Base-by-base conservation (phyloP, 2,329 filamentous ascomycete species). In the Colletotrichum sp. region DNA sequence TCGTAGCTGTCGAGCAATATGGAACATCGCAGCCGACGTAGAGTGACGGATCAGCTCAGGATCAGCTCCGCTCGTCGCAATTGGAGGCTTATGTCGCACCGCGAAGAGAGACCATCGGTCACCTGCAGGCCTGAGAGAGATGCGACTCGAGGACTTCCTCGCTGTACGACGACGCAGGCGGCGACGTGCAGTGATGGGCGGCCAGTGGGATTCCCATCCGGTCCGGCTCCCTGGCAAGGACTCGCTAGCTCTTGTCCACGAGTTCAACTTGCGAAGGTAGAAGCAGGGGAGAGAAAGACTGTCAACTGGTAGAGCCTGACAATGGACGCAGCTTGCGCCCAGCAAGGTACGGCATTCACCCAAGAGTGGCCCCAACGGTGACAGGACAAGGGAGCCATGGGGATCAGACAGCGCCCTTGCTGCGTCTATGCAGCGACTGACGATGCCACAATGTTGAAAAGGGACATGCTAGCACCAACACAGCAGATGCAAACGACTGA, bases 81-180 rank as follows among this genome's bases (percentile, higher is more conserved):
- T 73, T 68, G 73, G 59, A 21, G 59, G 30, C 18, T 18, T 71
- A 24, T 21, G 70, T 69, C 34, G 44, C 21, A 71, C 60, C 21
- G 10, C 36, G 39, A 63, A 39, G 12, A 67, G 67, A 68, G 34
- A 63, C 67, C 63, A 13, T 71, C 62, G 67, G 75, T 59, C 67
- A 63, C 66, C 72, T 71, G 67, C 75, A 68, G 62, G 21, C 12
- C 32, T 32, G 66, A 67, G 62, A 66, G 72, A 71, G 39, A 67
- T 49, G 32, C 72, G 68, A 75, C 67, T 77, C 63, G 72, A 71
- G 59, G 39, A 68, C 63, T 57, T 68, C 36, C 52, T 75, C 67
- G 72, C 12, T 28, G 75, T 77, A 12, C 75, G 63, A 75, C 75
- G 39, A 71, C 36, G 63, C 72, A 49, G 72, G 39, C 72, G 72